These are phyloP conservation scores for Exophiala sp. DNA, from an alignment of 2,329 filamentous ascomycete species.

Conservation along the genomic window DNA sequence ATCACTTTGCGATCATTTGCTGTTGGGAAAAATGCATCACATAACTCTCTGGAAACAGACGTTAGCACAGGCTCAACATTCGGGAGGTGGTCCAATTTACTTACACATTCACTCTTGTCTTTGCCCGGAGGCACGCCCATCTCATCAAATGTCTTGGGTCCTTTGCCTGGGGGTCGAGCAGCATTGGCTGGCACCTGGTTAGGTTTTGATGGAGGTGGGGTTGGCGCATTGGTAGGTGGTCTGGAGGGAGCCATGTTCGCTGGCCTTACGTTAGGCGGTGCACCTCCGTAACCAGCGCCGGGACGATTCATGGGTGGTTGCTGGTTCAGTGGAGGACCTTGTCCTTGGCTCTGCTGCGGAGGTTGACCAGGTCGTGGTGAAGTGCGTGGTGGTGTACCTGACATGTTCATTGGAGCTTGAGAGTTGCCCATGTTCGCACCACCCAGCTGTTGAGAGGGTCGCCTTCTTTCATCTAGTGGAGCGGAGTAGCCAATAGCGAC, in stretches of 20 bases:
- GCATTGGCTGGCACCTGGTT: constrained; percentile 37
- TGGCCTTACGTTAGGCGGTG: constrained; percentile 16
- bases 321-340: constrained; percentile 16
- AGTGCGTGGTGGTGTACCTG: constrained; percentile 29
- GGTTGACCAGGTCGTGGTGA: constrained; percentile 33
- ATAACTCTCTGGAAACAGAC: constrained; percentile 1
- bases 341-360: constrained; percentile 12
- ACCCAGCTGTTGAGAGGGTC: background rate
- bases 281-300: constrained; percentile 12
- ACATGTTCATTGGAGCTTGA: constrained; percentile 9
- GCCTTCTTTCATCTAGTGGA: constrained; percentile 36
- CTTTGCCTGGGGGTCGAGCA: constrained; percentile 53
- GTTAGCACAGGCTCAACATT: background rate
- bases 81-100: constrained; percentile 31
- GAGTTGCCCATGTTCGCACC: constrained; percentile 3
- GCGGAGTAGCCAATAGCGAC: constrained; percentile 49
- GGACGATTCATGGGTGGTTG: constrained; percentile 7
- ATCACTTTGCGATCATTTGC: background rate
- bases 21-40: constrained; percentile 1
- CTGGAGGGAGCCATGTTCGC: constrained; percentile 24
- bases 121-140: constrained; percentile 91
- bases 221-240: constrained; percentile 14
- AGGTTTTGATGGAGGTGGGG: constrained; percentile 34
- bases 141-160: constrained; percentile 93
- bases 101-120: constrained; percentile 86